Evolutionary conservation across 345 rosid genomes (phyloP), one percentile per base, ranked within the genome.

Genomic region (Arabidopsis arenosa): DNA sequence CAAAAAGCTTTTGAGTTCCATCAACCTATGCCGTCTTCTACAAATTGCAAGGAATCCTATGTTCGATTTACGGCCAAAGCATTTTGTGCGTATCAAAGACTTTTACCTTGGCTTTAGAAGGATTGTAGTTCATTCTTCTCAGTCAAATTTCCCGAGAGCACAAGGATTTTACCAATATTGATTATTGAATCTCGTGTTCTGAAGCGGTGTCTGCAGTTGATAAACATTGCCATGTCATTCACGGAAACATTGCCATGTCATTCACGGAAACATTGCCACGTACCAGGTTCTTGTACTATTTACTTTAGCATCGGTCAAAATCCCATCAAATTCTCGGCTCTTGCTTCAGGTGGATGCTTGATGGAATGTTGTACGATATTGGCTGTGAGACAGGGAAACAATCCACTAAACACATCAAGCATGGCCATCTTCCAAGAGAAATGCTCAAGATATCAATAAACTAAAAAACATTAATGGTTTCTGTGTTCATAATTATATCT

Each of bases 281-380:
- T 62, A 60, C 36, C 56, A 62, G 57, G 63, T 61, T 23, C 66
- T 52, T 63, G 5, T 15, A 60, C 43, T 63, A 7, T 62, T 62
- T 51, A 23, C 75, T 23, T 41, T 53, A 56, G 72, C 72, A 48
- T 77, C 62, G 4, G 44, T 37, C 76, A 63, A 63, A 35, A 13
- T 63, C 72, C 72, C 79, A 76, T 86, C 83, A 94, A 76, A 89
- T 90, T 84, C 97, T 86, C 17, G 92, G 96, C 82, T 92, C 97
- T 82, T 88, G 97, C 93, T 92, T 92, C 83, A 88, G 70, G 68
- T 84, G 92, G 75, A 85, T 72, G 80, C 92, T 85, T 26, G 79
- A 49, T 5, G 79, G 78, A 28, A 78, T 80, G 80, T 87, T 80
- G 77, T 79, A 86, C 68, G 84, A 77, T 79, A 80, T 37, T 13